Evolutionary conservation across 306 rosid genomes (phyloP).

Genomic region (Malus fusca): DNA sequence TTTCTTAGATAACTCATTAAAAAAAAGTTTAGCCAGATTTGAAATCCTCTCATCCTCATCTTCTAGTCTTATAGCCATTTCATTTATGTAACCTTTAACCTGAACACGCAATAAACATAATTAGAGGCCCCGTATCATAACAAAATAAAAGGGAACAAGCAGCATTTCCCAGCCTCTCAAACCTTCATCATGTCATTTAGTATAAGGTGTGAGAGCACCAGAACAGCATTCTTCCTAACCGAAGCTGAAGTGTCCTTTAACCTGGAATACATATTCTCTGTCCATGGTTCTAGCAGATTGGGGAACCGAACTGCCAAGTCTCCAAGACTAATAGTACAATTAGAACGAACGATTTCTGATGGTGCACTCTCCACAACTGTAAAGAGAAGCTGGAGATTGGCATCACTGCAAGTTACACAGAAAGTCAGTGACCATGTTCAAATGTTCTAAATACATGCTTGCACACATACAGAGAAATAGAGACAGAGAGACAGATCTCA

Average conservation of each 20-base stretch:
- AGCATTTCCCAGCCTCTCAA: slow-evolving; percentile 7
- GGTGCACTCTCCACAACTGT: slow-evolving; percentile 74
- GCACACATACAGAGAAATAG: not conserved
- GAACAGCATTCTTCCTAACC: slow-evolving; percentile 90
- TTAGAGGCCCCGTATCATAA: slow-evolving; percentile 22
- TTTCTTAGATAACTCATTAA: slow-evolving; percentile 86
- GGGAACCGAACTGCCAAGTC: slow-evolving; percentile 96
- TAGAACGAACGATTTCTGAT: slow-evolving; percentile 88
- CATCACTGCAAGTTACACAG: slow-evolving; percentile 45
- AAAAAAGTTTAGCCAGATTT: slow-evolving; percentile 81
- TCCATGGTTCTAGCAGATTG: slow-evolving; percentile 94
- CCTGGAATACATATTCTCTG: slow-evolving; percentile 88
- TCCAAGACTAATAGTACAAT: slow-evolving; percentile 88
- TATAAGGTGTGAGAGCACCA: slow-evolving; percentile 98
- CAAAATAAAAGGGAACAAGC: slow-evolving; percentile 11
- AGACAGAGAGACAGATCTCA: slow-evolving; percentile 31
- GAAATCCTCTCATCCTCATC: slow-evolving; percentile 87
- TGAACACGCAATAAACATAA: slow-evolving; percentile 26
- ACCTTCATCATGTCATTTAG: slow-evolving; percentile 99
- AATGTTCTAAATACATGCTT: not conserved
- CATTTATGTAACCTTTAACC: slow-evolving; percentile 94
- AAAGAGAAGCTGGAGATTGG: slow-evolving; percentile 93
- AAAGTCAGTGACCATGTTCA: slow-evolving; percentile 12
- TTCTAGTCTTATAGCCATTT: slow-evolving; percentile 81
- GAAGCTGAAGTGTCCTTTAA: slow-evolving; percentile 63